Base-by-base conservation (phyloP, 345 rosid genomes). In the Brassica rapa region DNA sequence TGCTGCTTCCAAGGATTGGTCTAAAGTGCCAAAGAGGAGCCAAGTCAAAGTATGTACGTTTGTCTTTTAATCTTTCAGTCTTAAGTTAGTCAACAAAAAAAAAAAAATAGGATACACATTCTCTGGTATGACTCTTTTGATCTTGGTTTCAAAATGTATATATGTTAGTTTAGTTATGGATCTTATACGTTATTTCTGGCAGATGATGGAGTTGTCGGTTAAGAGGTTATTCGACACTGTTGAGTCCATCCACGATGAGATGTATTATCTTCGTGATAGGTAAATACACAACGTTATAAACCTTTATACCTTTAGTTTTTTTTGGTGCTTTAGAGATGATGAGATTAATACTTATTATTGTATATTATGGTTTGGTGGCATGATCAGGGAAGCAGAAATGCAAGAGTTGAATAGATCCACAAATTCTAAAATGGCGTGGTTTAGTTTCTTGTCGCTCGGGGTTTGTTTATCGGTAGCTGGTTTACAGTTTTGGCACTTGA, bases 21-120 rank as follows among this genome's bases (percentile, higher is more conserved):
- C 89, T 3, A 91, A 83, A 23, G 88, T 92, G 10, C 95, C 98
- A 55, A 94, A 94, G 90, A 88, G 86, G 75, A 92, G 86, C 37
- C 86, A 91, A 77, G 85, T 92, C 60, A 86, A 77, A 32, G 98
- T 94, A 82, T 85, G 94, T 84, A 1, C 60, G 3, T 29, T 70
- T 12, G 6, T 25, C 6, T 43, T 43, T 10, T 2, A 74, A 46
- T 51, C 6, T 35, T 9, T 23, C 2, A 53, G 29, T 43, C 71
- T 14, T 67, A 12, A 39, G 51, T 67, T 41, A 24, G 57, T 66
- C 33, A 23, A 65, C n/a, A 16, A 29, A 62, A 19, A 4, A 35
- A 9, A 4, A 35, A 10, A 7, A n/a, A n/a, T 35, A 21, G 27
- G 25, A 11, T 6, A 39, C 21, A 9, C 4, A n/a, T 62, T 56